Base-by-base conservation (phyloP, 2,329 filamentous ascomycete genomes). In the Chaetoscypha palmicola region DNA sequence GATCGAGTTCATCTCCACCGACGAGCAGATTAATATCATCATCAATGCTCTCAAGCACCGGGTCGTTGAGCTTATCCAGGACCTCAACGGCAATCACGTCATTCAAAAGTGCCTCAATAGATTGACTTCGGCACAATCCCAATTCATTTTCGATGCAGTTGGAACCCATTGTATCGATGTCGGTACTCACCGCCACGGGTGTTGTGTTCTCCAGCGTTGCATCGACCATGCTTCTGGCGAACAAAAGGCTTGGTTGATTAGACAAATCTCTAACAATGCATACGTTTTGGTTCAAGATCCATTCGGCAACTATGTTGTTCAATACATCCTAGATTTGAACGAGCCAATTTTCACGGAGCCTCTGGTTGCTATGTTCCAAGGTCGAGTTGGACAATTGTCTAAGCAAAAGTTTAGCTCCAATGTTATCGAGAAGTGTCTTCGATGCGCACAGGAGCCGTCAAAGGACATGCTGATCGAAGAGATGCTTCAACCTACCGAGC, bases 401-500 rank as follows among this genome's bases (percentile, higher is more conserved):
- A 90, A 89, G 63, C 92, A 98, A 71, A 98, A 98, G 68, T 98
- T 98, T 71, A 96, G 89, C 69, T 97, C 92, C 59, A 98, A 98
- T 58, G 92, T 98, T 46, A 91, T 98, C 51, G 92, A 98, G 71
- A 98, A 98, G 65, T 90, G 86, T 58, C 70, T 97, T 47, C 88
- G 92, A 45, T 94, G 88, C 62, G 83, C 90, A 26, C 79, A 85
- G 48, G 71, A 79, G 19, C 71, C 76, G 8, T 84, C 84, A 40
- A 89, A 84, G 62, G 83, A 88, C 56, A 73, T 82, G 64, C 82
- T 98, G 67, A 83, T 96, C 46, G 78, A 85, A 26, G 92, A 97
- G 68, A 82, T 98, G 61, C 72, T 83, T 38, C 63, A 82, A 45
- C 76, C 82, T 2, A 74, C 74, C 46, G 88, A 95, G 67, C 83